Evolutionary conservation across 2,329 filamentous ascomycete species (phyloP), one percentile per base, ranked within the genome.

Genomic region (Colletotrichum spaethianum): DNA sequence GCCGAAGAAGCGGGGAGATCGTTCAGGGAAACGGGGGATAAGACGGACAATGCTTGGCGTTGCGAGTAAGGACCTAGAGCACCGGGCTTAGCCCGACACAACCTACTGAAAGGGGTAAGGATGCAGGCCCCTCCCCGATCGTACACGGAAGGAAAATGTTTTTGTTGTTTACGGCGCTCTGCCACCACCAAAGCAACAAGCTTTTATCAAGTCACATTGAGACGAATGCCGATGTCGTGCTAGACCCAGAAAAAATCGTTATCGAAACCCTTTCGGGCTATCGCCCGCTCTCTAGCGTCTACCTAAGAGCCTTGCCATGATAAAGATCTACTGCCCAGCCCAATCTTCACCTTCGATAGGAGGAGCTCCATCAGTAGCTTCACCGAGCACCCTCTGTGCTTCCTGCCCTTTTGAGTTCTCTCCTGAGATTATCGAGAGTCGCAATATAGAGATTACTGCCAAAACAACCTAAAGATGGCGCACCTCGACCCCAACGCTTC

Each of bases 211-310:
- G 56, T 31, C 18, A 8, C n/a, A 44, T 59, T 44, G 11, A 44
- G 36, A 60, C 36, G 59, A 38, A 11, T 4, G 38, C 59, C 46
- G 62, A 73, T 73, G 67, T 70, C 67, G 70, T 73, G 70, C 44
- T 73, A 33, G 70, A 14, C 56, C 69, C 62, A 73, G 67, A 59
- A 73, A 73, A 73, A 57, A 11, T 70, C 62, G 50, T 70, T 67
- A 60, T 67, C 67, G 46, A 61, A 55, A 53, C 53, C 16, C 28
- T 38, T 31, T 63, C 64, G 64, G 64, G 53, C 46, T n/a, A 40
- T 60, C 52, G 52, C 23, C 65, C 53, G 59, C 44, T 63, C 52
- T 36, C 20, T 7, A 46, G 46, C 48, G 62, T 31, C 14, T 23
- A 33, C 38, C 23, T 23, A 23, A 52, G 23, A 26, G 50, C 44